Evolutionary conservation across 495 filamentous ascomycete genomes (phyloP), one percentile per base, ranked within the genome.

Genomic region (Hapsidospora chrysogenum): DNA sequence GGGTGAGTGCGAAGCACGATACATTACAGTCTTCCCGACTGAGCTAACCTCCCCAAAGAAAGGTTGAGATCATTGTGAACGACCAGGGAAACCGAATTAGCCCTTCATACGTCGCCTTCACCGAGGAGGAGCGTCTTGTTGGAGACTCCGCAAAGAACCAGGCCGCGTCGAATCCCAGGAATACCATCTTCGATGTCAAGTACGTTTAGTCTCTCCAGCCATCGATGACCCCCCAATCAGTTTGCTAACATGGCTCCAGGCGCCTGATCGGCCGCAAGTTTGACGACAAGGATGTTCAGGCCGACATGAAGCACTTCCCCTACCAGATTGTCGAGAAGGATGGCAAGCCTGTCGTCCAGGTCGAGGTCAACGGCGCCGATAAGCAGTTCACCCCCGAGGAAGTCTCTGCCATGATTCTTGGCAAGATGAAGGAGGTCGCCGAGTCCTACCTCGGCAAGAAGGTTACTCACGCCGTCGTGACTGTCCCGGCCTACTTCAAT

Each of bases 131-230:
- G 58, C 75, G 92, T 46, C 67, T 99, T 34, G 85, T 99, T 43
- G 92, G 92, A 71, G 92, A 96, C 62, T 87, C 92, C 44, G 92
- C 92, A 38, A 99, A 99, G 80, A 95, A 99, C 66, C 92, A 96
- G 71, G 92, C 85, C 52, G 80, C 92, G 37, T 69, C 82, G 39
- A 96, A 99, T 70, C 92, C 92, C 29, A 57, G 57, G 42, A 70
- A 78, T 41, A 96, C 92, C 28, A 69, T 99, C 52, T 96, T 78
- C 52, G 89, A 96, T 50, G 73, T 94, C 54, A 92, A 92, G 82
- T 84, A 61, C 76, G 78, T 71, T 32, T 5, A 4, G 28, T 29
- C 14, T 35, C 9, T 19, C 21, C 4, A 34, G 8, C 23, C 13
- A 15, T n/a, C 6, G 6, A 1, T 30, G 6, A 14, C 17, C 5